Percentiles rank a stretch among this genome's conserved stretches.
phyloP scores from a whole-genome alignment of 805 yeast genomes.

The Pichia phayaonensis region DNA sequence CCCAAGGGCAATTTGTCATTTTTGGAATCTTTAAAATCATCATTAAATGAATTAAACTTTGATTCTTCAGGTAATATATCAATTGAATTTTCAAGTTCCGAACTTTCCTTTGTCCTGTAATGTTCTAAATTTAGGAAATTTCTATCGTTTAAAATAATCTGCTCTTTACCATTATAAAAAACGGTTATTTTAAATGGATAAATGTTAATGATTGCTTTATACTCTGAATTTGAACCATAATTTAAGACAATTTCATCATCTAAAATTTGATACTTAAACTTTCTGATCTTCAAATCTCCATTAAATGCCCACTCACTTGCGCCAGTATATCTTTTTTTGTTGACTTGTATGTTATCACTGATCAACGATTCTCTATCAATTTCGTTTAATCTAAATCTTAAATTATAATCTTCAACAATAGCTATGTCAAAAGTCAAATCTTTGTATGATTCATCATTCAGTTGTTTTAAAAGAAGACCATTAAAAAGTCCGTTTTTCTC shows the following conservation, averaged over 20 bases:
- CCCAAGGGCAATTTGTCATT: slow-evolving; percentile 67
- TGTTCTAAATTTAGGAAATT: slow-evolving; percentile 80
- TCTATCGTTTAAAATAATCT: slow-evolving; percentile 59
- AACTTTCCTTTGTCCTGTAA: slow-evolving; percentile 43
- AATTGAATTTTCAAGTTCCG: slow-evolving; percentile 28
- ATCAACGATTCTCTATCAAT: slow-evolving; percentile 28
- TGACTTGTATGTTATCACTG: slow-evolving; percentile 11
- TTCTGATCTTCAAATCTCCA: slow-evolving; percentile 11
- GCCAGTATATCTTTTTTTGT: slow-evolving; percentile 49
- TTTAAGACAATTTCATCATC: slow-evolving; percentile 15
- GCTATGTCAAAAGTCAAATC: slow-evolving; percentile 51
- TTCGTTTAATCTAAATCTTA: slow-evolving; percentile 67
- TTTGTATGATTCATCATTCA: slow-evolving; percentile 32
- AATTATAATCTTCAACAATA: slow-evolving; percentile 45
- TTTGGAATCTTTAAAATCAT: slow-evolving; percentile 59
- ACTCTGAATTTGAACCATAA: slow-evolving; percentile 34
- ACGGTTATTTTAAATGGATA: slow-evolving; percentile 46
- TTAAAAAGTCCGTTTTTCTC: slow-evolving; percentile 28
- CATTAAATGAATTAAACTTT: slow-evolving; percentile 59
- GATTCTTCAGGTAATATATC: slow-evolving; percentile 53
- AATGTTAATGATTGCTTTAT: slow-evolving; percentile 36
- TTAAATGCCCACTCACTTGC: slow-evolving; percentile 54
- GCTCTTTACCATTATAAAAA: slow-evolving; percentile 35
- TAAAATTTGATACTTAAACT: slow-evolving; percentile 20
- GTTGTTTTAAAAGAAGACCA: slow-evolving; percentile 42